Evolutionary conservation across 495 filamentous ascomycete genomes (phyloP), one percentile per base, ranked within the genome.

Genomic region (Aspergillus incahuasiensis): DNA sequence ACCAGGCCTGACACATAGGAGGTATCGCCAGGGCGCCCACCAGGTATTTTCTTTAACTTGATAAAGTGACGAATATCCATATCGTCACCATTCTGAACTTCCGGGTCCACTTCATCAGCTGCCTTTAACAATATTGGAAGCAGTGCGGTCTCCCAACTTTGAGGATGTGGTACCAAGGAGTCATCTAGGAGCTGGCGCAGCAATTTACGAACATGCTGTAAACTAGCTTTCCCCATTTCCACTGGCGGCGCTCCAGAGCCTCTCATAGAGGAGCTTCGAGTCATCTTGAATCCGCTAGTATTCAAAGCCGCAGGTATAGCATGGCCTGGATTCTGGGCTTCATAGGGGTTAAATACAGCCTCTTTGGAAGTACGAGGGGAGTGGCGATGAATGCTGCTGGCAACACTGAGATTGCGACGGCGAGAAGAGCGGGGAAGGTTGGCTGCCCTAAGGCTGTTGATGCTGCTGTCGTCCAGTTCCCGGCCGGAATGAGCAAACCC

Each of bases 41-140:
- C 92, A 1, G 91, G 87, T 6, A 97, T 91, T 65, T 95, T 95
- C 64, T 99, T 99, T 19, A 99, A 73, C 69, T 99, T 99, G 42
- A 99, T 87, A 63, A 96, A 99, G 63, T 97, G 92, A n/a, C 94
- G 83, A 57, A 99, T 96, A 68, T 99, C 92, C 73, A 97, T 96
- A 63, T 92, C 89, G 63, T 99, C 95, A 2, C 90, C 90, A 44
- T 78, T 79, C 48, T 91, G 85, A 20, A 96, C 86, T 68, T 97
- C 85, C 5, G 95, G 95, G 60, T 96, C 89, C 18, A 99, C 91
- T 62, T 96, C 94, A 60, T 96, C 91, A 0, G 92, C 92, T 56
- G 91, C 92, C 58, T 91, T 88, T 16, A 97, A 75, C 2, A 99
- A 75, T 48, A 97, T 95, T 12, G 95, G 95, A 47, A 97, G 80